Conservation (phyloP, 768 basidiomycete species). For the Suillus lakei region DNA sequence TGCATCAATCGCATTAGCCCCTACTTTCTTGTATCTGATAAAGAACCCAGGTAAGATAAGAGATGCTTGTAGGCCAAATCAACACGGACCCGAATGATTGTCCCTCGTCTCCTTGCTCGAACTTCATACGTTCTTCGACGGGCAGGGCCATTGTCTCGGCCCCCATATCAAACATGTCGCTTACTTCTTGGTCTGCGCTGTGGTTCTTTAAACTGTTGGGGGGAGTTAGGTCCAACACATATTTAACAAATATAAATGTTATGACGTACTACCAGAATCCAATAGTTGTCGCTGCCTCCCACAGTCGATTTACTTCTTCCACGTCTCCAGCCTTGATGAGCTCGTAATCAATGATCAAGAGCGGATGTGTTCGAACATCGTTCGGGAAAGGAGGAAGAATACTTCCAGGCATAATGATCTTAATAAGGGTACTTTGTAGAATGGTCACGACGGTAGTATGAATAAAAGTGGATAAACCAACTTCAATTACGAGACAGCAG, state of each 20-base stretch:
- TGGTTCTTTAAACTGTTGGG: constrained; percentile 47
- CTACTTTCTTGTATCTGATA: constrained; percentile 62
- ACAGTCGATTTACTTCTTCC: constrained; percentile 47
- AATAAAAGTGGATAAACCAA: not conserved
- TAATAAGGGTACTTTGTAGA: too few relatives aligned
- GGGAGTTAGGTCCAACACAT: not conserved
- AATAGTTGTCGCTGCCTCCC: constrained; percentile 50
- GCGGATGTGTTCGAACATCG: constrained; percentile 48
- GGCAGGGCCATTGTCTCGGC: constrained; percentile 45
- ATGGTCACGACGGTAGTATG: too few relatives aligned
- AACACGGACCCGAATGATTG: constrained; percentile 41
- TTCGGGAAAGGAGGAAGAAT: constrained; percentile 47
- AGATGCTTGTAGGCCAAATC: not conserved
- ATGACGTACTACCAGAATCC: constrained; percentile 59
- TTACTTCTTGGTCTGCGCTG: constrained; percentile 39
- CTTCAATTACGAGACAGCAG: not conserved
- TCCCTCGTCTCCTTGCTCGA: constrained; percentile 47
- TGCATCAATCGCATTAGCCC: constrained; percentile 65
- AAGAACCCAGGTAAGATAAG: not conserved
- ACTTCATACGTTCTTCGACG: constrained; percentile 46
- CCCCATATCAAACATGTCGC: constrained; percentile 48
- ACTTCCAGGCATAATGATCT: constrained; percentile 35
- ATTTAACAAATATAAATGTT: not conserved
- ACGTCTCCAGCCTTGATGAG: constrained; percentile 40
- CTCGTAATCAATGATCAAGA: constrained; percentile 52